Conservation (phyloP, 805 yeast species). For the Barnettozyma sucrosica region DNA sequence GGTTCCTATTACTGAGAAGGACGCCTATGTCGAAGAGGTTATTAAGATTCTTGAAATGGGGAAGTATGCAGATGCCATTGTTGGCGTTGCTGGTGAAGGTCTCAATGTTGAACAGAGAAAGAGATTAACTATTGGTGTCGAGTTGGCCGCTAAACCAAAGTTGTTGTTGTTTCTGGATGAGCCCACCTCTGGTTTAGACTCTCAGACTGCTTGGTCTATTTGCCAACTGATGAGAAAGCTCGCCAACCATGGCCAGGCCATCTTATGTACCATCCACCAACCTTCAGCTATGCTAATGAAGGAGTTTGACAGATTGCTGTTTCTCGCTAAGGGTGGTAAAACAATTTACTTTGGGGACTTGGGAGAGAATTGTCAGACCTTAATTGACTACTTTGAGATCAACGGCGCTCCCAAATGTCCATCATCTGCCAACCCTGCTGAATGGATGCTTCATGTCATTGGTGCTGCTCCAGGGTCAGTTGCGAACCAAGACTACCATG, state of each 20-base stretch:
- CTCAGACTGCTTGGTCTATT: constrained; percentile 64
- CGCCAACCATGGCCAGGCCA: constrained; percentile 58
- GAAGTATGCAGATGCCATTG: constrained; percentile 62
- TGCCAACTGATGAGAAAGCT: constrained; percentile 54
- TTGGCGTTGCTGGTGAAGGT: constrained; percentile 72
- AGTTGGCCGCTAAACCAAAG: constrained; percentile 59
- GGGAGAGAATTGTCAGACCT: constrained; percentile 50
- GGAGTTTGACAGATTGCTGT: constrained; percentile 71
- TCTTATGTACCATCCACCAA: constrained; percentile 75
- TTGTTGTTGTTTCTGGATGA: constrained; percentile 57
- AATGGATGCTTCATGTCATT: constrained; percentile 86
- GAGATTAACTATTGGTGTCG: constrained; percentile 63
- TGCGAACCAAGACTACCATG: constrained; percentile 64
- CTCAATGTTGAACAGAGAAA: constrained; percentile 61
- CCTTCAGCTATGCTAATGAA: constrained; percentile 77
- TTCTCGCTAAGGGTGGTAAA: constrained; percentile 64
- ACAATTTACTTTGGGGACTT: constrained; percentile 74
- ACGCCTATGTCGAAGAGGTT: constrained; percentile 59
- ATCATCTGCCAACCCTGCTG: constrained; percentile 70
- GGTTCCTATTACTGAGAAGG: constrained; percentile 49
- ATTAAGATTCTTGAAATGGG: constrained; percentile 60
- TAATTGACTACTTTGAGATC: constrained; percentile 60
- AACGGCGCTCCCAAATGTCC: constrained; percentile 68
- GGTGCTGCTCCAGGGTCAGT: constrained; percentile 81
- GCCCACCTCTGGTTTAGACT: constrained; percentile 65